These are phyloP conservation scores for Trifolium fragiferum DNA, from an alignment of 306 rosid genomes.

Conservation along the genomic window DNA sequence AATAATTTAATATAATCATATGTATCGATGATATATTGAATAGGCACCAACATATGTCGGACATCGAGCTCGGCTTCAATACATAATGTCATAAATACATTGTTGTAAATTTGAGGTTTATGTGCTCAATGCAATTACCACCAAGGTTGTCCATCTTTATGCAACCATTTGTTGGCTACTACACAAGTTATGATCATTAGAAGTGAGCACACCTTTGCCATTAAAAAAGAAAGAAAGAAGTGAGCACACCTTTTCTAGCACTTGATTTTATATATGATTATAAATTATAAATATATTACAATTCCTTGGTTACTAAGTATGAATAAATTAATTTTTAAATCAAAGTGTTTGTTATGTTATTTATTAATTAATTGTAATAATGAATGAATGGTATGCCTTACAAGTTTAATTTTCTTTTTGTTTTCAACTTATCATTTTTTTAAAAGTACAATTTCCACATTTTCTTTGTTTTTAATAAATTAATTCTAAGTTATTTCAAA, in stretches of 20 bases:
- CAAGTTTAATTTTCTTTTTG: conserved; percentile 13
- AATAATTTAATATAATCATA: neutral
- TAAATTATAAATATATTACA: neutral
- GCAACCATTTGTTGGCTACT: conserved; percentile 20
- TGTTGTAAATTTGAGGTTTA: conserved; percentile 26
- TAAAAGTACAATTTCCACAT: neutral
- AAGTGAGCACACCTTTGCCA: conserved; percentile 33
- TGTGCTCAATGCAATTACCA: conserved; percentile 39
- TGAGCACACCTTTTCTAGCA: conserved; percentile 35
- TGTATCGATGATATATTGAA: too few species aligned
- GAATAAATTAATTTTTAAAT: conserved; percentile 16
- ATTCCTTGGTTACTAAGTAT: conserved; percentile 14
- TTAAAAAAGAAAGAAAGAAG: too few species aligned
- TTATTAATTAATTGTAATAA: conserved; percentile 18
- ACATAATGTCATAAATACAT: neutral
- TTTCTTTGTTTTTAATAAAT: conserved; percentile 29
- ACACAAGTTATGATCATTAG: conserved; percentile 15
- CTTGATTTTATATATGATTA: conserved; percentile 15
- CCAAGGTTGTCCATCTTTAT: conserved; percentile 36
- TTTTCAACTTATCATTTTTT: conserved; percentile 14
- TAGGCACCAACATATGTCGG: neutral
- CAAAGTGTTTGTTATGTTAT: neutral
- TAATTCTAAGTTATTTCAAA: conserved; percentile 37
- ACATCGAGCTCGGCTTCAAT: neutral
- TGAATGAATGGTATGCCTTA: neutral